Base-by-base conservation (phyloP, 345 rosid species). In the Mangifera indica region DNA sequence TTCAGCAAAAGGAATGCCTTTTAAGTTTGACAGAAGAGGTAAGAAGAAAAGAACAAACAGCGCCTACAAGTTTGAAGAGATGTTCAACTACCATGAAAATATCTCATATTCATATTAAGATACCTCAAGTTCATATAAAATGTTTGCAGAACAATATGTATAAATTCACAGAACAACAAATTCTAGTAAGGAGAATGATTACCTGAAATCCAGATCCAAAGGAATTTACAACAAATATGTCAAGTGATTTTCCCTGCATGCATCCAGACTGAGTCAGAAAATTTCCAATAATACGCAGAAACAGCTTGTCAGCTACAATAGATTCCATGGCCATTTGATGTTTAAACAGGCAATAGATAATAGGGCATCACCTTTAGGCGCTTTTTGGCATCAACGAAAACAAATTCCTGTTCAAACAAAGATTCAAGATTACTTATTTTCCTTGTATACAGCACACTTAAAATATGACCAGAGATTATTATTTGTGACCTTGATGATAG, bases 181-280 rank as follows among this genome's bases (percentile, higher is more conserved):
- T 20, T 46, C 34, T 60, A 54, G 25, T 46, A 20, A 45, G 3
- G 71, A 73, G 56, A 24, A 73, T 37, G 60, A 57, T 69, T 83
- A 89, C 97, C 92, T 93, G 96, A 87, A 89, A 93, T 67, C 96
- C 98, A 73, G 98, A 93, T 78, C 98, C 97, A 72, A 89, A 89
- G 63, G 97, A 91, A 76, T 93, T 91, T 71, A 93, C 97, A 48
- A 89, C 98, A 79, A 93, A 91, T 79, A 93, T 83, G 86, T 93
- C 98, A 73, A 93, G 86, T 26, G 98, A 91, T 77, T 88, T 91
- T 51, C 92, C 95, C 98, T 89, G 82, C 81, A 87, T 25, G 51
- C 53, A 67, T 65, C 61, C 63, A 58, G 61, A 58, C 40, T 66
- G 71, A 65, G 29, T 70, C 14, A 57, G 66, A 66, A 65, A 52